Base-by-base conservation (phyloP, 1,284 basidiomycete species). In the Marasmius oreades region DNA sequence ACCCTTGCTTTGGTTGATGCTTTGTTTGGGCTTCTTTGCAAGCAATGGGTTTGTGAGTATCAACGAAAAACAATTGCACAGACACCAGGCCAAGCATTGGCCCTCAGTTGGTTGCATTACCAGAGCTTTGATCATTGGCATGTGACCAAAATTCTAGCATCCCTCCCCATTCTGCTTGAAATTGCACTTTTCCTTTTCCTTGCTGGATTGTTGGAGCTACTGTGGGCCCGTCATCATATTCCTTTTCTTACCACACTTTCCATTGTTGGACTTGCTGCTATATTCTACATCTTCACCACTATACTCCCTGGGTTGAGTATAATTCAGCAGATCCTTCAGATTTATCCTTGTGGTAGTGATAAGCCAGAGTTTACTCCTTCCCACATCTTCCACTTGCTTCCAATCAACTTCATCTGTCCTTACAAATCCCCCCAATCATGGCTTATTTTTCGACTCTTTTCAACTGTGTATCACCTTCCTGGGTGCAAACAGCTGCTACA, bases 31-130 rank as follows among this genome's bases (percentile, higher is more conserved):
- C 51, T 59, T 4, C 50, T 59, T 10, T 55, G 53, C 50, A 59
- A 59, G 23, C 57, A 59, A 47, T 59, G 57, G 57, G 14, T 59
- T n/a, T 42, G 57, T 12, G 59, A 52, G 23, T 44, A 53, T 50
- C 37, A 36, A 8, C 55, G 55, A 14, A 51, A 53, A 8, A 42
- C 45, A 8, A 18, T n/a, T n/a, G 52, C 51, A 12, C 18, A 22
- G 12, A 39, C 44, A 20, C 51, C 42, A 4, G 52, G 16, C 16
- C 26, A 57, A 18, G 53, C 53, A 16, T 20, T 31, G 14, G 36
- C 45, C 2, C 23, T 42, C 16, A 24, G 34, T 18, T 33, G 23
- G 5, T 23, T 48, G 8, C 44, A 37, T 24, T 14, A 34, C 3
- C 45, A 44, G 12, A 55, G 47, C 24, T 46, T 50, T 7, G 34